These are phyloP conservation scores for Chrysochromulina tobinii DNA, from an alignment of 78 protist genomes.

Conservation along the genomic window DNA sequence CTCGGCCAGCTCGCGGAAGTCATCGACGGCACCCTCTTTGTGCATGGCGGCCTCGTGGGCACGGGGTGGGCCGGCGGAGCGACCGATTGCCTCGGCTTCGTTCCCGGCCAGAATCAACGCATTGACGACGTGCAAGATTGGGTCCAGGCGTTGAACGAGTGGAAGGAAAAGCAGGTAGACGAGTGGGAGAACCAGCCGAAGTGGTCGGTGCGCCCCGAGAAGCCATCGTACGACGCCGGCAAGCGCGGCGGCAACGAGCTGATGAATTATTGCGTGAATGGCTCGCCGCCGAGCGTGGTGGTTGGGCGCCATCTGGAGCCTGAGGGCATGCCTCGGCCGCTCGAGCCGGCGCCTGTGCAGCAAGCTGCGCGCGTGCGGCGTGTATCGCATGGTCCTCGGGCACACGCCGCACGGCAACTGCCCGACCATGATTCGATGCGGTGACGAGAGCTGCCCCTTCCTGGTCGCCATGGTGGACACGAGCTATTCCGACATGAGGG, in stretches of 20 bases:
- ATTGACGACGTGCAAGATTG: background rate
- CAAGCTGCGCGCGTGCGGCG: background rate
- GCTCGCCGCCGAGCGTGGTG: background rate
- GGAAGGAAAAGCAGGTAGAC: background rate
- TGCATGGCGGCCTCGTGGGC: slow-evolving; percentile 31
- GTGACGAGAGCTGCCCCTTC: background rate
- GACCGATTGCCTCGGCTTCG: background rate
- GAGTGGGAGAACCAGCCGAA: background rate
- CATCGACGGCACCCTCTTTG: background rate
- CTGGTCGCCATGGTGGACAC: slow-evolving; percentile 10
- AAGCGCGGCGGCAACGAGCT: background rate
- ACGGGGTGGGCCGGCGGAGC: background rate
- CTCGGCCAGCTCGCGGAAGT: background rate
- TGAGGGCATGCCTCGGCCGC: background rate
- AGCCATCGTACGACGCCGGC: background rate
- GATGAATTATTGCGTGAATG: background rate
- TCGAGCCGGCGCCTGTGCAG: background rate
- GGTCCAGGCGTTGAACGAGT: background rate
- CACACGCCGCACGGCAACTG: slow-evolving; percentile 46
- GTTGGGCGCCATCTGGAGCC: background rate
- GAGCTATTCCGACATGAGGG: background rate
- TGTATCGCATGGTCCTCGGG: background rate
- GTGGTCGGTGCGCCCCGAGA: background rate
- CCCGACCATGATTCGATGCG: background rate
- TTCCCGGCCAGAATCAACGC: background rate